These are phyloP conservation scores for Leavenworthia alabamica DNA, from an alignment of 345 rosid genomes.

Conservation along the genomic window DNA sequence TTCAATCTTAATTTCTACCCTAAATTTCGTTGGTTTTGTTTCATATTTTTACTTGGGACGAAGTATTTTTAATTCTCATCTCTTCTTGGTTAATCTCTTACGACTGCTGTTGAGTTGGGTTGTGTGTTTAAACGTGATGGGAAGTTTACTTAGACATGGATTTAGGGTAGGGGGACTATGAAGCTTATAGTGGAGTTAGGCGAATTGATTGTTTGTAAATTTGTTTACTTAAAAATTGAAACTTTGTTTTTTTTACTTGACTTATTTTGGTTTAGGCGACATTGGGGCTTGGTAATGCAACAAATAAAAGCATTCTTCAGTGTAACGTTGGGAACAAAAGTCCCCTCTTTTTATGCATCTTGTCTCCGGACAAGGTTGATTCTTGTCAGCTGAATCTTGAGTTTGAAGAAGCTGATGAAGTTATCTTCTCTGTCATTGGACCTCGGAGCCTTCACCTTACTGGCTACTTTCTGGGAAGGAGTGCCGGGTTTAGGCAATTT, in stretches of 20 bases:
- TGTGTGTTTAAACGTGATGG: not conserved
- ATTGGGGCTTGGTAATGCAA: conserved; percentile 42
- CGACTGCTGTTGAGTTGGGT: not conserved
- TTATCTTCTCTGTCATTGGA: conserved; percentile 66
- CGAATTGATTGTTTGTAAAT: not conserved
- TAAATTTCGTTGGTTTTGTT: not conserved
- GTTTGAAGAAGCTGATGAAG: conserved; percentile 67
- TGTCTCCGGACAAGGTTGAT: conserved; percentile 49
- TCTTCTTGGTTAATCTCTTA: not conserved
- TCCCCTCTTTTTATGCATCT: conserved; percentile 52
- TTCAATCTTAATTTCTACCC: not conserved
- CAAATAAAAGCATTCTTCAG: conserved; percentile 44
- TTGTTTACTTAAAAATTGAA: not conserved
- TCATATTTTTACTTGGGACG: not conserved
- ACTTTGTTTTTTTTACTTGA: not conserved
- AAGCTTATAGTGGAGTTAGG: not conserved
- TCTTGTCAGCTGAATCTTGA: conserved; percentile 58
- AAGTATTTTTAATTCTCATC: not conserved
- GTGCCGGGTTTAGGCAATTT: not conserved
- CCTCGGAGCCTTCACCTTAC: conserved; percentile 62
- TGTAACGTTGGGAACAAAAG: conserved; percentile 63
- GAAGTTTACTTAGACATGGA: not conserved
- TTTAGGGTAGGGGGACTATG: not conserved
- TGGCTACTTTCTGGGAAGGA: conserved; percentile 45
- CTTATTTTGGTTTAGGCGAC: conserved; percentile 45